phyloP scores from a whole-genome alignment of 345 rosid species.

The Salix caprea region DNA sequence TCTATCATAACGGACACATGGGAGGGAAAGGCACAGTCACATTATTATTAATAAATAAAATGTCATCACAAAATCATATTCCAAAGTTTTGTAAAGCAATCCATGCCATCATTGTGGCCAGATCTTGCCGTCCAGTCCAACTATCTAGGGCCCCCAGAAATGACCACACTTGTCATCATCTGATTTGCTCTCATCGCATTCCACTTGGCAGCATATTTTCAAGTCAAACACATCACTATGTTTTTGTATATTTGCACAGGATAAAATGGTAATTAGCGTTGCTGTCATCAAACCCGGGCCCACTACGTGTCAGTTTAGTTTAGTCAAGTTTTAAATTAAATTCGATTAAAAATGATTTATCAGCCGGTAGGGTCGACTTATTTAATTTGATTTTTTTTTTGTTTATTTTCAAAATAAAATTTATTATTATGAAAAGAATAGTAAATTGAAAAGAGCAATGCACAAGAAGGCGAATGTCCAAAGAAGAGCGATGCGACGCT shows the following conservation, averaged over 20 bases:
- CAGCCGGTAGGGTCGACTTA: no score
- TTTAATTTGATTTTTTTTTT: no score
- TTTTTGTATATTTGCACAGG: background rate
- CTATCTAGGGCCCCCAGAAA: constrained; percentile 18
- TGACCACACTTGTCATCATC: constrained; percentile 22
- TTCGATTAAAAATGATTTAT: no score
- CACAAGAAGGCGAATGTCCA: background rate
- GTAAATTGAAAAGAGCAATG: background rate
- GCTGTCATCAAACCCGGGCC: no score
- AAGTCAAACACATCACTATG: constrained; percentile 13
- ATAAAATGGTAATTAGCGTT: background rate
- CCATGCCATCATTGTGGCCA: constrained; percentile 21
- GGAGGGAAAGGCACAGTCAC: background rate
- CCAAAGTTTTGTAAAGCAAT: background rate
- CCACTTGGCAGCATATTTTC: constrained; percentile 14
- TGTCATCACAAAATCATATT: background rate
- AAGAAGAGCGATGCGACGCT: background rate
- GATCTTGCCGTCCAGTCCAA: constrained; percentile 30
- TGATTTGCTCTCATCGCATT: background rate
- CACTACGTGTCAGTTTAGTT: no score
- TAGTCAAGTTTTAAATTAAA: no score
- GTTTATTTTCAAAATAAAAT: no score
- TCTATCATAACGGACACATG: background rate
- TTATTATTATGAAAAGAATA: no score
- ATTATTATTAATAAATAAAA: background rate